phyloP scores from a whole-genome alignment of 371 early-diverging fungal species.

The Zopfochytrium polystomum region DNA sequence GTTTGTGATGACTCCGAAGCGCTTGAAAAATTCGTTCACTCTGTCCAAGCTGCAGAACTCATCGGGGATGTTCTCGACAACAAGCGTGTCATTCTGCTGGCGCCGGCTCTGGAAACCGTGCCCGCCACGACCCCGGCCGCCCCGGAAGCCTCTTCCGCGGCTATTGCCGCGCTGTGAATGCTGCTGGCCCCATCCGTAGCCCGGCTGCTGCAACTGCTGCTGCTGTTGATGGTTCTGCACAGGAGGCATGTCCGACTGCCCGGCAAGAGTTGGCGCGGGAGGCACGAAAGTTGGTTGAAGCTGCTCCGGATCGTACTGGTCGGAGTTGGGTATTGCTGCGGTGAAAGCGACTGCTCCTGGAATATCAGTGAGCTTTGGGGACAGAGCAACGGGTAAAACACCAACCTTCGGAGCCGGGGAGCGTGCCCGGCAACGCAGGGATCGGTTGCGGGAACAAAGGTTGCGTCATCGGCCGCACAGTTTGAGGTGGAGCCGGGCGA shows the following conservation, averaged over 20 bases:
- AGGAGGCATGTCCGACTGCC: neutral
- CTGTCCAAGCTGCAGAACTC: slow-evolving; percentile 62
- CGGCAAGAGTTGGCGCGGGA: neutral
- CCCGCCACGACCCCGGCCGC: slow-evolving; percentile 36
- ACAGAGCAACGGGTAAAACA: neutral
- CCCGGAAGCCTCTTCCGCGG: slow-evolving; percentile 23
- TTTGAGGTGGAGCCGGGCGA: no score
- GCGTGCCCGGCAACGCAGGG: neutral
- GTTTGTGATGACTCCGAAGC: slow-evolving; percentile 71
- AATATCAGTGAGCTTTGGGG: slow-evolving; percentile 1
- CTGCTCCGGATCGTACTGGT: slow-evolving; percentile 1
- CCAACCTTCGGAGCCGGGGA: neutral
- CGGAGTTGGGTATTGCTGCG: neutral
- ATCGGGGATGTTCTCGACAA: slow-evolving; percentile 72
- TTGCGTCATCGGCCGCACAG: neutral
- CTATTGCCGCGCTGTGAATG: neutral
- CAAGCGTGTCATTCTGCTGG: slow-evolving; percentile 51
- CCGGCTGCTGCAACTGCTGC: neutral
- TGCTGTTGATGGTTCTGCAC: neutral
- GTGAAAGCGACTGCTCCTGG: neutral
- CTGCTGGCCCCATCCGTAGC: neutral
- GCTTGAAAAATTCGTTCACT: slow-evolving; percentile 69
- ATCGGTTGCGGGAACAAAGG: neutral
- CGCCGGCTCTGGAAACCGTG: slow-evolving; percentile 26
- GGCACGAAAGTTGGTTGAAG: neutral